These are phyloP conservation scores for Scutellaria minor DNA, from an alignment of 257 asterid genomes.

Conservation along the genomic window DNA sequence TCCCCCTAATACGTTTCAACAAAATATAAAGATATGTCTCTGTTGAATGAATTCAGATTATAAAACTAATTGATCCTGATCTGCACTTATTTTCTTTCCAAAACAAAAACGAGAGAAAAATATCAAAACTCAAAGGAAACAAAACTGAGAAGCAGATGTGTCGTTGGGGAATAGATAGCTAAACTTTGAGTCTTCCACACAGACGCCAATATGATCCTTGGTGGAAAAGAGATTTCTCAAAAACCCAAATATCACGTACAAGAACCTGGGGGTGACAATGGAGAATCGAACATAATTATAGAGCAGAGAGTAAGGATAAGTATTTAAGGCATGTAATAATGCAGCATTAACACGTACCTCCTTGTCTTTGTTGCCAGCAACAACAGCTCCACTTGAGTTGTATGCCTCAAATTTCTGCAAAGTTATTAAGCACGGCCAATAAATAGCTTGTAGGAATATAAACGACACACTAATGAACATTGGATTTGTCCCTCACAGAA, in stretches of 20 bases:
- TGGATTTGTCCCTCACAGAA: not conserved
- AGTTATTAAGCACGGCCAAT: slow-evolving; percentile 25
- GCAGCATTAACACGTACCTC: slow-evolving; percentile 59
- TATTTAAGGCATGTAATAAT: not conserved
- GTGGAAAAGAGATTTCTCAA: slow-evolving; percentile 89
- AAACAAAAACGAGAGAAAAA: not conserved
- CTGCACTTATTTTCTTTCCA: not conserved
- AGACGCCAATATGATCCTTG: slow-evolving; percentile 88
- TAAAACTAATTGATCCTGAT: not conserved
- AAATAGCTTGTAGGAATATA: slow-evolving; percentile 12
- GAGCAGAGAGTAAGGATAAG: not conserved
- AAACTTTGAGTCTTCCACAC: slow-evolving; percentile 84
- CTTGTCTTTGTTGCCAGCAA: slow-evolving; percentile 84
- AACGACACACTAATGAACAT: not conserved
- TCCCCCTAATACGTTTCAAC: too few relatives aligned
- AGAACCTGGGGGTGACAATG: slow-evolving; percentile 55
- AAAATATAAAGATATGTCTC: not conserved
- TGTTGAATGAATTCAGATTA: not conserved
- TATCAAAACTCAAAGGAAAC: slow-evolving; percentile 23
- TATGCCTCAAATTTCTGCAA: slow-evolving; percentile 93
- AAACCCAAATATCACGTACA: slow-evolving; percentile 96
- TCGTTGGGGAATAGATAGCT: slow-evolving; percentile 24
- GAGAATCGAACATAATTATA: slow-evolving; percentile 1
- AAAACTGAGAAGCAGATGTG: slow-evolving; percentile 25
- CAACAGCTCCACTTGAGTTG: slow-evolving; percentile 71